Base-by-base conservation (phyloP, 169 alveolate species). In the Cryptosporidium felis region DNA sequence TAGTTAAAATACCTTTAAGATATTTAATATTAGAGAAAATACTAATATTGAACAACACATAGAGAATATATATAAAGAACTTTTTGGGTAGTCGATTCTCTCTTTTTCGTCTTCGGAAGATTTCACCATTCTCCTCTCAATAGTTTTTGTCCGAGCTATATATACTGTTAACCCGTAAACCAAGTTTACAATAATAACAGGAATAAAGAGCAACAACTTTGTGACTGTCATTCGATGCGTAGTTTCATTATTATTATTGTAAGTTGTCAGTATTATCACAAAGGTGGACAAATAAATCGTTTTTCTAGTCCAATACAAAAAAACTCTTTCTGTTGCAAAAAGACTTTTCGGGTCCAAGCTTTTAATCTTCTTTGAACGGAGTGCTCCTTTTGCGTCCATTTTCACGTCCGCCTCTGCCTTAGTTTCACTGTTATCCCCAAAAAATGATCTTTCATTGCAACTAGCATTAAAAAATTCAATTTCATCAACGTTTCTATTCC, bases 261-360 rank as follows among this genome's bases (percentile, higher is more conserved):
- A 74, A 41, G 89, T 74, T 36, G 74, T 62, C 14, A 88, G 80
- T 44, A 90, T 62, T 41, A 90, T 88, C 10, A 82, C 80, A 41
- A 88, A 67, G 18, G 90, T 41, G 18, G 88, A 81, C 21, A 88
- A 74, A 62, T 90, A 92, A 10, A 92, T 82, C 18, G 92, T 89
- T 61, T 91, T 61, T 28, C 82, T 80, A 28, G 89, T 40, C 88
- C 92, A 92, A 88, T 91, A 93, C 26, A 92, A 88, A 74, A 92
- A 85, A 2, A 92, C 91, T 56, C 95, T 89, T 45, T 92, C 95
- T 0, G 91, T 92, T 10, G 95, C 95, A 60, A 92, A 92, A 60
- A 90, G 62, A 23, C 91, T 74, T 88, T 92, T 92, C 21, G 95
- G 95, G 49, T 92, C 95, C 26, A 91, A 60, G 81, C 89, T 92